Conservation (phyloP, 129 eudicot genomes). For the Artemisia annua region DNA sequence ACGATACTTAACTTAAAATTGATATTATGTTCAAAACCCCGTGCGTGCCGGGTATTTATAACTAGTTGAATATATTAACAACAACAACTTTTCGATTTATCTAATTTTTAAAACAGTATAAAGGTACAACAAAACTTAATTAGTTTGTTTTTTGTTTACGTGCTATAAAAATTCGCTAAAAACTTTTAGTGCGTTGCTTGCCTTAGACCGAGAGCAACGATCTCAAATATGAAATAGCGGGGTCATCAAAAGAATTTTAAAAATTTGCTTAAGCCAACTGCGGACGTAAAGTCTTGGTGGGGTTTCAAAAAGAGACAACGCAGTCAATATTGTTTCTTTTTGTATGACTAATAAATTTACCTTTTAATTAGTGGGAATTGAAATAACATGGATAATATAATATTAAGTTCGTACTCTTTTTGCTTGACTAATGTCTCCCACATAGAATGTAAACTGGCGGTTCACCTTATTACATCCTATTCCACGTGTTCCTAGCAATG, state of each 20-base stretch:
- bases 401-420: neutral
- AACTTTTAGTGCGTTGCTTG: too few species aligned
- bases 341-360: neutral
- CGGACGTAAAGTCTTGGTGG: neutral
- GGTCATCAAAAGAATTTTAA: neutral
- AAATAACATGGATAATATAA: neutral
- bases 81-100: too few species aligned
- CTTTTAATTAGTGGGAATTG: neutral
- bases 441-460: slow-evolving; percentile 14
- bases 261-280: neutral
- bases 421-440: neutral
- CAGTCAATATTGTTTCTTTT: neutral
- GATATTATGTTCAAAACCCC: too few species aligned
- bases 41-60: too few species aligned
- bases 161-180: too few species aligned
- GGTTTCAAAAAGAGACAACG: neutral
- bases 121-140: too few species aligned
- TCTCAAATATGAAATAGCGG: too few species aligned
- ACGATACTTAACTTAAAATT: too few species aligned
- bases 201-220: too few species aligned
- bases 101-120: too few species aligned
- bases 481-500: slow-evolving; percentile 21
- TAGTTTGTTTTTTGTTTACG: too few species aligned
- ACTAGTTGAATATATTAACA: too few species aligned
- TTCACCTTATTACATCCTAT: neutral